These are phyloP conservation scores for Colletotrichum sojae DNA, from an alignment of 2,329 filamentous ascomycete species.

Conservation along the genomic window DNA sequence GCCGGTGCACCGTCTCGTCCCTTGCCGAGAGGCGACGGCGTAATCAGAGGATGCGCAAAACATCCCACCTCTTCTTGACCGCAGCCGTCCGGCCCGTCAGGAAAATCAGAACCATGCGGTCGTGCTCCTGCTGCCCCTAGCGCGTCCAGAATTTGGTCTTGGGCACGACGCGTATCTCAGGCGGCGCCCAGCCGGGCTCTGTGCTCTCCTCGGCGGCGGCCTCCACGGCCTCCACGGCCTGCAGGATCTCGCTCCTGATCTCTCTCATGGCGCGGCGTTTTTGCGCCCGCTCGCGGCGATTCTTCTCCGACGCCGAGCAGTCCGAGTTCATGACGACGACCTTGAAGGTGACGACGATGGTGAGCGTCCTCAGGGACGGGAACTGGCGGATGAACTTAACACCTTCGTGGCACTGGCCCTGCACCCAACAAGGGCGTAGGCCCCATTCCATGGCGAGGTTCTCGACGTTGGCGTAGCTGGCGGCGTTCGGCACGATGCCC, in stretches of 20 bases:
- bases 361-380: conserved; percentile 18
- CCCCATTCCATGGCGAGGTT: conserved; percentile 40
- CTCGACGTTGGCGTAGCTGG: conserved; percentile 21
- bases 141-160: conserved; percentile 27
- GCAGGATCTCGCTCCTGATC: conserved; percentile 21
- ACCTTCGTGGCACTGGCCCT: conserved; percentile 2
- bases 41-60: too few species aligned
- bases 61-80: too few species aligned
- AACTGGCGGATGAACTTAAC: conserved; percentile 25
- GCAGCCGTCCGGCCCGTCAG: too few species aligned
- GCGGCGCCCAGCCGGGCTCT: neutral
- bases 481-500: conserved; percentile 4
- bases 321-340: neutral
- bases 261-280: conserved; percentile 7
- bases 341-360: conserved; percentile 30
- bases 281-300: conserved; percentile 17
- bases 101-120: too few species aligned
- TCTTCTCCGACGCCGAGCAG: conserved; percentile 4
- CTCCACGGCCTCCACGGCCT: neutral
- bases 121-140: too few species aligned
- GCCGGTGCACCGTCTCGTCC: too few species aligned
- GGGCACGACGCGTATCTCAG: conserved; percentile 27
- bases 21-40: too few species aligned
- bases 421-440: conserved; percentile 32
- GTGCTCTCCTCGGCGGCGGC: neutral